phyloP scores from a whole-genome alignment of 257 asterid species.

The Salvia miltiorrhiza region DNA sequence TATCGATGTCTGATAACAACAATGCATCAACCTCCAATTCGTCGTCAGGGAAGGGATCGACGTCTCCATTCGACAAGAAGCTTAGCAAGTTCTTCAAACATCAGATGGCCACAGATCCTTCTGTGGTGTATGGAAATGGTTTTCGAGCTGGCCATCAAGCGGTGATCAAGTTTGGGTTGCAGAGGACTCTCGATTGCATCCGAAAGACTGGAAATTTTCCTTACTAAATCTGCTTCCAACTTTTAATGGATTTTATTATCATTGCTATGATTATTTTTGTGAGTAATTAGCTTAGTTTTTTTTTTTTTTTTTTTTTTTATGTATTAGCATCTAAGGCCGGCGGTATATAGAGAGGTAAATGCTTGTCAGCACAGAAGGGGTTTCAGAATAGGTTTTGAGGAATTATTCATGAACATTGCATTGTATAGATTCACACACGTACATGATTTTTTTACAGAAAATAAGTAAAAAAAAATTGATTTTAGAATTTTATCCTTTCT shows the following conservation, averaged over 20 bases:
- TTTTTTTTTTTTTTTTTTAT: background rate
- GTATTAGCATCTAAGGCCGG: background rate
- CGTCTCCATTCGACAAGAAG: slow-evolving; percentile 73
- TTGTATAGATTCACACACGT: slow-evolving; percentile 2
- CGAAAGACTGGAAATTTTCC: slow-evolving; percentile 79
- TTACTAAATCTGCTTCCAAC: slow-evolving; percentile 22
- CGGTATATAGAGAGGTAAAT: background rate
- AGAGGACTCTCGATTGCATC: slow-evolving; percentile 70
- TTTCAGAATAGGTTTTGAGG: background rate
- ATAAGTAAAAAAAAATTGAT: background rate
- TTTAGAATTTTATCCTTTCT: background rate
- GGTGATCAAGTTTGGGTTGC: slow-evolving; percentile 65
- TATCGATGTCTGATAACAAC: slow-evolving; percentile 34
- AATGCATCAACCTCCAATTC: slow-evolving; percentile 46
- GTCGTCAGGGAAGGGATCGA: slow-evolving; percentile 33
- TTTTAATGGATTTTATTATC: background rate
- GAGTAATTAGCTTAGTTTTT: background rate
- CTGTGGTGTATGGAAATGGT: slow-evolving; percentile 85
- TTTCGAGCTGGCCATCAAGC: slow-evolving; percentile 79
- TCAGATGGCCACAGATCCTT: slow-evolving; percentile 85
- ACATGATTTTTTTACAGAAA: background rate
- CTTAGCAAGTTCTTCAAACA: slow-evolving; percentile 76
- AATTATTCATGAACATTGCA: background rate
- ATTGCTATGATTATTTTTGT: background rate
- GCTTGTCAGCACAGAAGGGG: background rate